phyloP scores from a whole-genome alignment of 2,329 filamentous ascomycete genomes.

The Fusarium sp. region DNA sequence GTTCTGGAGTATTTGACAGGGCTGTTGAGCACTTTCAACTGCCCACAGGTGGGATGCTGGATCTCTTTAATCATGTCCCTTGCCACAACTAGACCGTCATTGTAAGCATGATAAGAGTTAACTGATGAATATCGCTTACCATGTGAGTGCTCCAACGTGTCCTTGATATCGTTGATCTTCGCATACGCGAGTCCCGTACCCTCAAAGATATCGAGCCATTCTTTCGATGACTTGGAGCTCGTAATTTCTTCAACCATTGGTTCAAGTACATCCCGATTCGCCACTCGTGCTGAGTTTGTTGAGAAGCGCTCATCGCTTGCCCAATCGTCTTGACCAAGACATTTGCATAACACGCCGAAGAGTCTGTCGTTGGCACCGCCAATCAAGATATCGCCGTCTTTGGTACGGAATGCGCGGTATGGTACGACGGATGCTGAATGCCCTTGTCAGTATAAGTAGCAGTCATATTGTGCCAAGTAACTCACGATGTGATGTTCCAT shows the following conservation, averaged over 20 bases:
- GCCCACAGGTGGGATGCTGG: slow-evolving; percentile 81
- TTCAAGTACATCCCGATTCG: slow-evolving; percentile 80
- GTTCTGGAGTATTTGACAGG: slow-evolving; percentile 92
- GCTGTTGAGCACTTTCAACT: slow-evolving; percentile 87
- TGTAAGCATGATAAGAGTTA: too few relatives aligned
- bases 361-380: slow-evolving; percentile 76
- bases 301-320: slow-evolving; percentile 65
- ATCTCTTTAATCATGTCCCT: slow-evolving; percentile 88
- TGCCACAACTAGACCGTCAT: slow-evolving; percentile 51
- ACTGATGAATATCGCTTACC: slow-evolving; percentile 55
- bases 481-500: slow-evolving; percentile 92
- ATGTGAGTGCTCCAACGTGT: slow-evolving; percentile 83
- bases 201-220: slow-evolving; percentile 87
- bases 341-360: slow-evolving; percentile 69
- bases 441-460: rapidly evolving
- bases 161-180: slow-evolving; percentile 90
- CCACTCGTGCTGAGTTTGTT: slow-evolving; percentile 69
- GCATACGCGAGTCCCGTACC: slow-evolving; percentile 89
- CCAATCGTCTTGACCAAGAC: slow-evolving; percentile 66
- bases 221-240: slow-evolving; percentile 76
- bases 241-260: slow-evolving; percentile 79
- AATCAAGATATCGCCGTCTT: slow-evolving; percentile 72
- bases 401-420: slow-evolving; percentile 82
- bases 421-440: slow-evolving; percentile 87
- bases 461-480: not conserved